Evolutionary conservation across 2,329 filamentous ascomycete species (phyloP).

Genomic region (Alternaria postmessia): DNA sequence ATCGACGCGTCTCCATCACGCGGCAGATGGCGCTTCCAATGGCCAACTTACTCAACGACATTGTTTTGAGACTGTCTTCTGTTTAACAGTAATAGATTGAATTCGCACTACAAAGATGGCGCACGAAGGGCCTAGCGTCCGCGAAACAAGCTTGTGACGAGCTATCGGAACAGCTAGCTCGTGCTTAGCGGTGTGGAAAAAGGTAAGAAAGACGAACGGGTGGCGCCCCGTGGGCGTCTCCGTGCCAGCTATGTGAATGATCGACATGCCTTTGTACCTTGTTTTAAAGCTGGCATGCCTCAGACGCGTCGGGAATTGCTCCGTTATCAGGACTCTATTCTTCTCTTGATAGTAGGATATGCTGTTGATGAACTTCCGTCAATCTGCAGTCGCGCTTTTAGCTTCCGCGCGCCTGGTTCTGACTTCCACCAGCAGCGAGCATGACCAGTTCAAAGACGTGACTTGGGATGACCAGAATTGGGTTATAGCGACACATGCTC

Average conservation of each 20-base stretch:
- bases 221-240: slow-evolving; percentile 2
- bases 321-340: not conserved
- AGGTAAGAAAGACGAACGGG: slow-evolving; percentile 14
- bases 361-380: slow-evolving; percentile 8
- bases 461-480: slow-evolving; percentile 68
- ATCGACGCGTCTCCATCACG: slow-evolving; percentile 1
- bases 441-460: slow-evolving; percentile 51
- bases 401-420: slow-evolving; percentile 15
- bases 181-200: slow-evolving; percentile 18
- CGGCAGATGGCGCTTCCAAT: not conserved
- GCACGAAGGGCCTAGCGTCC: not conserved
- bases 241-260: slow-evolving; percentile 7
- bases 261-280: slow-evolving; percentile 18
- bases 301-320: not conserved
- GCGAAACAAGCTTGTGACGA: slow-evolving; percentile 11
- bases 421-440: slow-evolving; percentile 29
- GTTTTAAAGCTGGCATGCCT: slow-evolving; percentile 16
- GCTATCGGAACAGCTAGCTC: slow-evolving; percentile 5
- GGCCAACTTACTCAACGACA: not conserved
- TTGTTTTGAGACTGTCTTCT: not conserved
- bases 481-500: slow-evolving; percentile 61
- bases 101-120: not conserved
- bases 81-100: not conserved
- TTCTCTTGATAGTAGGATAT: slow-evolving; percentile 9
- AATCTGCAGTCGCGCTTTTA: slow-evolving; percentile 18